Percentiles rank a stretch among this genome's conserved stretches.
These are phyloP conservation scores for Trichoderma asperelloides DNA, from an alignment of 495 filamentous ascomycete species.

Conservation along the genomic window DNA sequence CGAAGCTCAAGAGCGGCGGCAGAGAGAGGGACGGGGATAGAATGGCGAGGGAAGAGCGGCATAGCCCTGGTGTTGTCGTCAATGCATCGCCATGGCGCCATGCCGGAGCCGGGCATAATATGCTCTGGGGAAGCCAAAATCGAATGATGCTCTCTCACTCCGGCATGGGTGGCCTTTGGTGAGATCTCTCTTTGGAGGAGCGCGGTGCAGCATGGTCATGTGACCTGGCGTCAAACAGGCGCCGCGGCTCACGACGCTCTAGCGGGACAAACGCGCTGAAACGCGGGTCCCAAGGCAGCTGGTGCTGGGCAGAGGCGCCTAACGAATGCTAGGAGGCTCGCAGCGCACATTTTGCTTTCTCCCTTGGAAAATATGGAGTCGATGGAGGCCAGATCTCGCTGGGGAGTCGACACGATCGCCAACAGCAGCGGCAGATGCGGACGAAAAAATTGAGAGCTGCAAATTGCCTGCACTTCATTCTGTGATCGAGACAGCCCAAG, in stretches of 20 bases:
- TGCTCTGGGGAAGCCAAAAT: too few species aligned
- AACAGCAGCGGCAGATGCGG: too few species aligned
- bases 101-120: too few species aligned
- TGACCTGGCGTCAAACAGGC: conserved; percentile 7
- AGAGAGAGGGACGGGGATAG: background rate
- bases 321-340: background rate
- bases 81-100: background rate
- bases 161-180: background rate
- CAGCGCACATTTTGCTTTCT: background rate
- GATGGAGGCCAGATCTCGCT: too few species aligned
- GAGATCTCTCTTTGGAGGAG: background rate
- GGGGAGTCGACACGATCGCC: too few species aligned
- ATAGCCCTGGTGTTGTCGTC: background rate
- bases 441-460: too few species aligned
- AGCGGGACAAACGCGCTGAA: conserved; percentile 2
- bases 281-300: background rate
- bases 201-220: background rate
- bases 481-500: background rate
- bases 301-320: background rate
- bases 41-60: background rate
- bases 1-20: background rate
- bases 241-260: background rate
- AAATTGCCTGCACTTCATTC: background rate
- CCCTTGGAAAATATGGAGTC: background rate
- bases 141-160: too few species aligned